phyloP scores from a whole-genome alignment of 768 basidiomycete genomes.

The Pholiota microspora region DNA sequence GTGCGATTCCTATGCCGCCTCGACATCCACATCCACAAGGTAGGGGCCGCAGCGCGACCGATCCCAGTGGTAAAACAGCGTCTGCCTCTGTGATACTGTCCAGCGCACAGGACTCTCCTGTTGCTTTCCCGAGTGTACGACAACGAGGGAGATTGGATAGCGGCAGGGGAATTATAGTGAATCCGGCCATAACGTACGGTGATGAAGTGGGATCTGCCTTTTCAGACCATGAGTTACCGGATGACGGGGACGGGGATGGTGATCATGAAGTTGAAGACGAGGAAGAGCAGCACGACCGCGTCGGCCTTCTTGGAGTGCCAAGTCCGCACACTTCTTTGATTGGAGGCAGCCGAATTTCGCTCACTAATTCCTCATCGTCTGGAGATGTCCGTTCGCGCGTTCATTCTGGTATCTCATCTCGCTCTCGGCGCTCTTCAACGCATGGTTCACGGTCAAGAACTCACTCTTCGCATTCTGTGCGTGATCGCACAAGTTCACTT shows the following conservation, averaged over 20 bases:
- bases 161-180: conserved; percentile 18
- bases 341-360: conserved; percentile 39
- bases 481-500: conserved; percentile 45
- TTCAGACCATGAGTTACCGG: conserved; percentile 3
- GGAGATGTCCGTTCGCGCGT: conserved; percentile 30
- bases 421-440: conserved; percentile 29
- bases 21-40: conserved; percentile 25
- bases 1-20: conserved; percentile 22
- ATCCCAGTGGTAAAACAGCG: conserved; percentile 8
- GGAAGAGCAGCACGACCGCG: conserved; percentile 26
- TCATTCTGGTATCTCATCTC: conserved; percentile 23
- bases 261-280: conserved; percentile 27
- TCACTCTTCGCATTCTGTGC: conserved; percentile 30
- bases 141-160: conserved; percentile 25
- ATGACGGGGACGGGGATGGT: conserved; percentile 22
- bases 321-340: conserved; percentile 46
- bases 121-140: conserved; percentile 31
- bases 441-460: conserved; percentile 36
- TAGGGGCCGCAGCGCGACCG: conserved; percentile 28
- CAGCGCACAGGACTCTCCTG: conserved; percentile 17
- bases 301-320: conserved; percentile 29
- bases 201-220: conserved; percentile 12
- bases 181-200: conserved; percentile 20
- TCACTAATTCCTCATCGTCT: conserved; percentile 16
- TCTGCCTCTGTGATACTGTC: conserved; percentile 20